Conservation (phyloP, 2,329 filamentous ascomycete genomes). For the Hirsutella rhossiliensis region DNA sequence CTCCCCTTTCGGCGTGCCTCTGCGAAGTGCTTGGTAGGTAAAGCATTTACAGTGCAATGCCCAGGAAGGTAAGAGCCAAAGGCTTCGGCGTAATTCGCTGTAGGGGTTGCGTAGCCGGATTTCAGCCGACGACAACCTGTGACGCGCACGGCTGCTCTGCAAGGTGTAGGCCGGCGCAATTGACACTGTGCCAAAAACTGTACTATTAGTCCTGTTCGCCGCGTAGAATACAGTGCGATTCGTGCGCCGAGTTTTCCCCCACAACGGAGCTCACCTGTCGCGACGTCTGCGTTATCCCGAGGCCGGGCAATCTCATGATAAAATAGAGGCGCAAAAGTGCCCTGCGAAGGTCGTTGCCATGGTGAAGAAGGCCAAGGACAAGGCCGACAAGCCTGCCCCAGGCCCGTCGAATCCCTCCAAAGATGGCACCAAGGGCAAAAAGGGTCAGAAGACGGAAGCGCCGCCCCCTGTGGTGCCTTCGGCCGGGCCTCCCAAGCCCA, state of each 20-base stretch:
- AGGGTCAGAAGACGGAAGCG: constrained; percentile 19
- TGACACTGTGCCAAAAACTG: neutral
- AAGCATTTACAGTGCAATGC: too few relatives aligned
- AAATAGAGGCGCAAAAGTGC: neutral
- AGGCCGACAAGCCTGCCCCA: constrained; percentile 26
- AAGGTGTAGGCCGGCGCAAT: too few relatives aligned
- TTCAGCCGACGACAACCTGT: too few relatives aligned
- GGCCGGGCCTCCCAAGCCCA: constrained; percentile 42
- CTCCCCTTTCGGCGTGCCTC: too few relatives aligned
- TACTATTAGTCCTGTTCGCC: neutral
- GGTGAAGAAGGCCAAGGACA: constrained; percentile 43
- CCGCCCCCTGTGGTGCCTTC: constrained; percentile 16
- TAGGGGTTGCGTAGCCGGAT: too few relatives aligned
- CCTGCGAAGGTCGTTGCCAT: constrained; percentile 17
- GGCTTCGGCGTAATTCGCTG: too few relatives aligned
- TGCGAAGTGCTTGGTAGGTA: too few relatives aligned
- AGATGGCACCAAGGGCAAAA: constrained; percentile 34
- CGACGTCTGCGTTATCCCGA: neutral
- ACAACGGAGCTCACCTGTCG: neutral
- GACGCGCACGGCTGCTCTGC: too few relatives aligned
- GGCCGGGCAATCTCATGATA: neutral
- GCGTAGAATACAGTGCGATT: neutral
- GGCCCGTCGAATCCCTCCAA: constrained; percentile 33
- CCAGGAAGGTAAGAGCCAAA: too few relatives aligned
- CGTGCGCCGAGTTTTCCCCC: neutral